phyloP scores from a whole-genome alignment of 2,329 filamentous ascomycete genomes.

The Alternaria triticina region DNA sequence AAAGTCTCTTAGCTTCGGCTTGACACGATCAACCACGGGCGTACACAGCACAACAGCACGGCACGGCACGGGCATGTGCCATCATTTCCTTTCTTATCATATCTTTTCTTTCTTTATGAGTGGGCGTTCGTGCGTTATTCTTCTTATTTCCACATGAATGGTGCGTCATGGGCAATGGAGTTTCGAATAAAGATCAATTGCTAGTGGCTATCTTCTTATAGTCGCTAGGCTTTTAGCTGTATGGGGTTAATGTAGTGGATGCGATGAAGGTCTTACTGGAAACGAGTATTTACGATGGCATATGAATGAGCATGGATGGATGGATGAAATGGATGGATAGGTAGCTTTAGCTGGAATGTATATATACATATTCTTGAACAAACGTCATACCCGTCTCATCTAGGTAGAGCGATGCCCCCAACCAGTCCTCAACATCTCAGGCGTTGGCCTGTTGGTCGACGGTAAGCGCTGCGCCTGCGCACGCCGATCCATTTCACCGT shows the following conservation, averaged over 20 bases:
- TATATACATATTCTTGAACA: background rate
- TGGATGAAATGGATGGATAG: background rate
- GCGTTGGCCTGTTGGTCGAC: too few relatives aligned
- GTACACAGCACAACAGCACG: background rate
- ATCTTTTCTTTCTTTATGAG: background rate
- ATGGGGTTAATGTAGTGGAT: background rate
- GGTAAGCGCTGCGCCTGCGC: too few relatives aligned
- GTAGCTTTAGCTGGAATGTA: background rate
- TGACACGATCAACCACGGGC: background rate
- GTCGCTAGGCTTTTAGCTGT: background rate
- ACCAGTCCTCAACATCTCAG: too few relatives aligned
- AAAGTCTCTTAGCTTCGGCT: conserved; percentile 12
- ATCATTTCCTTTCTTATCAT: background rate
- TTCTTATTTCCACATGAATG: background rate
- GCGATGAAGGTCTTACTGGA: background rate
- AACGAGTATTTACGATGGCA: background rate
- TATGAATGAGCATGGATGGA: background rate
- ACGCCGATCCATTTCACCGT: too few relatives aligned
- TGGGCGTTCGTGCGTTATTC: background rate
- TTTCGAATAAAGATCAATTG: background rate
- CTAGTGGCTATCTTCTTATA: background rate
- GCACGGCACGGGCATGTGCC: background rate
- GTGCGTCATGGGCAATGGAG: background rate
- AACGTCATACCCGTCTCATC: too few relatives aligned
- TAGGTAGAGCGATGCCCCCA: too few relatives aligned